A percentile compares a stretch with the other conserved stretches of the same genome.
Evolutionary conservation across 108 stramenopile species (phyloP).

Genomic region (Cyclotella sp.): DNA sequence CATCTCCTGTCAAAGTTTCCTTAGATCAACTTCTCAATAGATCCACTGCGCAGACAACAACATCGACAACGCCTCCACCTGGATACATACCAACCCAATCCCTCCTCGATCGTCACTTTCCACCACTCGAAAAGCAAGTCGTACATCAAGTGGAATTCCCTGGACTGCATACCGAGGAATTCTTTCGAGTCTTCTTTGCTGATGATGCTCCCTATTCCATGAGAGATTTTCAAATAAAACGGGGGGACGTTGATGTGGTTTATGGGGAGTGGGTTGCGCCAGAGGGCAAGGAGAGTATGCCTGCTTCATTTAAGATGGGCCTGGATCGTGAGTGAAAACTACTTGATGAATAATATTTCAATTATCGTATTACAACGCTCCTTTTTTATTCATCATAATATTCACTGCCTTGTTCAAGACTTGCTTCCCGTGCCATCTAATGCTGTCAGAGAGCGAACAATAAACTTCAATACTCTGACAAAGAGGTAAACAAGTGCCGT

Average conservation of each 20-base stretch:
- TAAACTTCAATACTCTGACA: conserved; percentile 75
- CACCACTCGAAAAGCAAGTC: conserved; percentile 55
- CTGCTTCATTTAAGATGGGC: conserved; percentile 20
- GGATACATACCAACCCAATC: background rate
- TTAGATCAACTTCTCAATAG: background rate
- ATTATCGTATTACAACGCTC: no score
- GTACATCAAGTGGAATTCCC: conserved; percentile 59
- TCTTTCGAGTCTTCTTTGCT: conserved; percentile 83
- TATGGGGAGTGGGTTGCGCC: conserved; percentile 70
- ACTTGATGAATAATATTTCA: background rate
- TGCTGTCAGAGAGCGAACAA: conserved; percentile 48
- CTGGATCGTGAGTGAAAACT: background rate
- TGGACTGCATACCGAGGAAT: conserved; percentile 65
- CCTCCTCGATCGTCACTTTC: conserved; percentile 45
- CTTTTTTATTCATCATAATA: no score
- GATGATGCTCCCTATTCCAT: conserved; percentile 83
- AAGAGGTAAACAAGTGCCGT: conserved; percentile 18
- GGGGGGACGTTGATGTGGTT: conserved; percentile 74
- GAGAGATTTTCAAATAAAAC: conserved; percentile 71
- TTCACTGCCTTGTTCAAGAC: background rate
- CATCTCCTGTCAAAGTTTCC: conserved; percentile 14
- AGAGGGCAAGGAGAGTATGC: background rate
- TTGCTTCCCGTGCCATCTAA: background rate
- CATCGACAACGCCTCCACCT: background rate
- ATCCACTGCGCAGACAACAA: background rate